Percentiles rank a stretch among this genome's conserved stretches.
Conservation (phyloP, 345 rosid species). For the Eucalyptus regnans region DNA sequence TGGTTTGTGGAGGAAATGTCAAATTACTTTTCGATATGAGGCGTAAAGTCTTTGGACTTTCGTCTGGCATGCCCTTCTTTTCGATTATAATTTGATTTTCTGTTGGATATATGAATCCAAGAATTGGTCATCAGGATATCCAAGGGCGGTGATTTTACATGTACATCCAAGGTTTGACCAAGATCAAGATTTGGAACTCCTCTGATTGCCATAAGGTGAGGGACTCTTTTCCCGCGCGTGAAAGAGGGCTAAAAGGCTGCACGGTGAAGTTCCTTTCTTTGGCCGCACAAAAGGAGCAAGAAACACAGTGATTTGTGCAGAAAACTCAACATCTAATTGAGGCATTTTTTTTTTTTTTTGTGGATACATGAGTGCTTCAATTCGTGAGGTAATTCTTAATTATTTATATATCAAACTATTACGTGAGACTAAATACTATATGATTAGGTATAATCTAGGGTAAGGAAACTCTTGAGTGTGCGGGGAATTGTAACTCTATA, state of each 20-base stretch:
- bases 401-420: background rate
- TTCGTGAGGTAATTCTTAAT: background rate
- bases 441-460: background rate
- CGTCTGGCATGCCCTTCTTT: background rate
- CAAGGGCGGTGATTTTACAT: background rate
- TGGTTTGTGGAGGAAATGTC: background rate
- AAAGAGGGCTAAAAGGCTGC: background rate
- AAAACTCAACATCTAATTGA: background rate
- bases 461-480: background rate
- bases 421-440: background rate
- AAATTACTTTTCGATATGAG: background rate
- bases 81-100: background rate
- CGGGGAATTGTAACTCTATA: fast-evolving
- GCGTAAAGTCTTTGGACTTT: background rate
- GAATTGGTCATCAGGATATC: background rate
- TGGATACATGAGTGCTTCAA: background rate
- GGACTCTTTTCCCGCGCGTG: background rate
- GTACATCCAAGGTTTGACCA: background rate
- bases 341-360: background rate
- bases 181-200: background rate
- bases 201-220: background rate
- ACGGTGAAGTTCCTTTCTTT: background rate
- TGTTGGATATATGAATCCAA: background rate
- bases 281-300: background rate
- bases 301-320: background rate